Percentiles rank a stretch among this genome's conserved stretches.
phyloP scores from a whole-genome alignment of 2,329 filamentous ascomycete genomes.

The Emmonsia crescens region DNA sequence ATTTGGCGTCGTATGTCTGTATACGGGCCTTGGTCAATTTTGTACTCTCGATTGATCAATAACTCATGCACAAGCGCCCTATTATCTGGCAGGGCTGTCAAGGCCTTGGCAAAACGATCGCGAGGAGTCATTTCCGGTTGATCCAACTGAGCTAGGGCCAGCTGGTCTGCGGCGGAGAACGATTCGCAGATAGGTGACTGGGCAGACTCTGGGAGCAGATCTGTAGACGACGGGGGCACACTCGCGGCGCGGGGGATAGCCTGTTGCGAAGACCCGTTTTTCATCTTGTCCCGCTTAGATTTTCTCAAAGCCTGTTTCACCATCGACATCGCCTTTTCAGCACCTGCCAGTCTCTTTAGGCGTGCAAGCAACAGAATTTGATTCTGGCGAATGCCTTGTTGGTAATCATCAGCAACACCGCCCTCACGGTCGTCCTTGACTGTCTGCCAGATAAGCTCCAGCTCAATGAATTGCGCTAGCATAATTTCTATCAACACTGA shows the following conservation, averaged over 20 bases:
- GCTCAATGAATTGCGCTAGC: constrained; percentile 54
- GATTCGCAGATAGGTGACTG: constrained; percentile 32
- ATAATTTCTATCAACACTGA: constrained; percentile 54
- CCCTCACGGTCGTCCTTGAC: constrained; percentile 53
- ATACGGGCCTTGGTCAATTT: constrained; percentile 42
- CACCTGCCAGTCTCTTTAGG: constrained; percentile 51
- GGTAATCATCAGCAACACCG: constrained; percentile 52
- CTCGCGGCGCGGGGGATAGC: constrained; percentile 47
- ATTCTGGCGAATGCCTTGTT: constrained; percentile 54
- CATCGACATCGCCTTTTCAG: constrained; percentile 48
- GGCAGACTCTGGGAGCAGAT: constrained; percentile 27
- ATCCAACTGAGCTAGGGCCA: constrained; percentile 26
- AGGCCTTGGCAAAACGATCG: constrained; percentile 40
- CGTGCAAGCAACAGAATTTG: constrained; percentile 52
- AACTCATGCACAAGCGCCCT: constrained; percentile 53
- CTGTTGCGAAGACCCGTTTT: constrained; percentile 42
- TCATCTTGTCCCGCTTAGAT: constrained; percentile 43
- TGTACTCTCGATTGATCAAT: constrained; percentile 53
- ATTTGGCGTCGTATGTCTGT: constrained; percentile 44
- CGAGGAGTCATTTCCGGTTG: constrained; percentile 26
- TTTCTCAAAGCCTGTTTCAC: constrained; percentile 52
- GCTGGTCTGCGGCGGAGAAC: constrained; percentile 24
- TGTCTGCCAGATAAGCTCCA: constrained; percentile 57
- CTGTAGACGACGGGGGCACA: constrained; percentile 22
- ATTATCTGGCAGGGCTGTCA: constrained; percentile 52